phyloP scores from a whole-genome alignment of 2,329 filamentous ascomycete genomes.

The Cytospora paraplurivora region DNA sequence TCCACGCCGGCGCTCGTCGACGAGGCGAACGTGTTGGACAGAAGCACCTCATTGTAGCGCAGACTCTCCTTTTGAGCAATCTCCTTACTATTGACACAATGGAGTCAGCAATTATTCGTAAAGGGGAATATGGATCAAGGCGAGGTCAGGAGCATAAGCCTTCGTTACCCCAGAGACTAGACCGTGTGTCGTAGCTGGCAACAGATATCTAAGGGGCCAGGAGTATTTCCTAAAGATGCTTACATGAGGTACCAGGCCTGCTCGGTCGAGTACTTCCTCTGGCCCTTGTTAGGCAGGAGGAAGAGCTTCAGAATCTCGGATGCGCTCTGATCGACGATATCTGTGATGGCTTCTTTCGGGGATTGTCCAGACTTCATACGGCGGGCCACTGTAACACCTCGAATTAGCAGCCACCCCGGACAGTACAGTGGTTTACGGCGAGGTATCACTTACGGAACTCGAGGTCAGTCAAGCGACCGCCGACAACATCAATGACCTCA shows the following conservation, averaged over 20 bases:
- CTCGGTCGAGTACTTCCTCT: conserved; percentile 73
- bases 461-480: conserved; percentile 91
- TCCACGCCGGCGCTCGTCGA: conserved; percentile 50
- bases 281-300: conserved; percentile 64
- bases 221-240: not conserved
- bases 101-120: not conserved
- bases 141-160: not conserved
- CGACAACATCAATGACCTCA: conserved; percentile 76
- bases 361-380: conserved; percentile 85
- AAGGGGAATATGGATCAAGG: not conserved
- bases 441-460: conserved; percentile 61
- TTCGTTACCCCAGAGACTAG: not conserved
- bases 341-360: conserved; percentile 76
- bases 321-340: conserved; percentile 86
- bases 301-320: conserved; percentile 94
- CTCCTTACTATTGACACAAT: conserved; percentile 50
- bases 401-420: not conserved
- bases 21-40: conserved; percentile 72
- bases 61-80: conserved; percentile 70
- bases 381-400: conserved; percentile 59
- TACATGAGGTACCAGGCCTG: conserved; percentile 86
- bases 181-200: not conserved
- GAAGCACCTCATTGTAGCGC: conserved; percentile 82
- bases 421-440: not conserved
- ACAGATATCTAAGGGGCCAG: not conserved